These are phyloP conservation scores for Pseudopithomyces maydicus DNA, from an alignment of 2,329 filamentous ascomycete species.

Conservation along the genomic window DNA sequence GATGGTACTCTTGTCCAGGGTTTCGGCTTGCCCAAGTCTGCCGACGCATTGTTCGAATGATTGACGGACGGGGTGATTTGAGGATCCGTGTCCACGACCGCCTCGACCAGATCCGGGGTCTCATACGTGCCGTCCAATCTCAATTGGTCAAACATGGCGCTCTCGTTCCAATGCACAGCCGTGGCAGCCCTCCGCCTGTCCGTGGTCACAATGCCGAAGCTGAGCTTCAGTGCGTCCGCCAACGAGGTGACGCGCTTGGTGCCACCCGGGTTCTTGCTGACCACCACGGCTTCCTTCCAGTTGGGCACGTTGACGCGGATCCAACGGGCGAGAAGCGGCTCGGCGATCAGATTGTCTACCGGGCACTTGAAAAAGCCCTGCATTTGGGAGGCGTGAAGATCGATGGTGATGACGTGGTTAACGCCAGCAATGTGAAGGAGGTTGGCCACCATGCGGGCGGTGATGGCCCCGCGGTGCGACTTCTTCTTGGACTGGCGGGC, in stretches of 20 bases:
- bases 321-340: constrained; percentile 94
- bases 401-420: constrained; percentile 96
- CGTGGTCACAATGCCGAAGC: constrained; percentile 95
- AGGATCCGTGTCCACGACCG: constrained; percentile 39
- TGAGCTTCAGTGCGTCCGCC: constrained; percentile 93
- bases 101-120: constrained; percentile 35
- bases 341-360: constrained; percentile 95
- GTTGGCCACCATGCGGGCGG: constrained; percentile 95
- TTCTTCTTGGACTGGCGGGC: constrained; percentile 99
- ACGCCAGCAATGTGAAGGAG: constrained; percentile 91
- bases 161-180: constrained; percentile 69
- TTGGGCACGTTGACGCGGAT: constrained; percentile 84
- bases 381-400: constrained; percentile 93
- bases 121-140: constrained; percentile 50
- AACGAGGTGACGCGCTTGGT: constrained; percentile 97
- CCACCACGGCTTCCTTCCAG: constrained; percentile 92
- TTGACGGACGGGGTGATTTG: constrained; percentile 37
- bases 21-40: constrained; percentile 35
- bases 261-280: constrained; percentile 97
- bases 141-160: constrained; percentile 69
- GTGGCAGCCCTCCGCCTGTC: constrained; percentile 60
- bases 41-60: constrained; percentile 29
- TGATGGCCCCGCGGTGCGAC: constrained; percentile 93
- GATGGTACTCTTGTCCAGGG: constrained; percentile 26
- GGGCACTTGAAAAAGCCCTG: constrained; percentile 98